phyloP scores from a whole-genome alignment of 768 basidiomycete species.

The Podaxis mareebaensis region DNA sequence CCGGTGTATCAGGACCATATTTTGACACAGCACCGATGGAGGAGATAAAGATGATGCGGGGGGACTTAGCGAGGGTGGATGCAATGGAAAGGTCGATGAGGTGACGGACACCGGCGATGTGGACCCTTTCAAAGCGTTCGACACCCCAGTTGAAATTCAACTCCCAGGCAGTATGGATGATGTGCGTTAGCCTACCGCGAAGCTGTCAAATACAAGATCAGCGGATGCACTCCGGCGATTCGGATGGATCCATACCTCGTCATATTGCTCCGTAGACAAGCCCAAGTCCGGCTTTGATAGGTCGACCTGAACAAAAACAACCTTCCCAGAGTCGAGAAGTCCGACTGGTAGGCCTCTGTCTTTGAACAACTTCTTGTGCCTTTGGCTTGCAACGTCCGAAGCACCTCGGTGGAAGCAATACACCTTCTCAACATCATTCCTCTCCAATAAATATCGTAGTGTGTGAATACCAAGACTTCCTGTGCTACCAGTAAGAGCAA shows the following conservation, averaged over 20 bases:
- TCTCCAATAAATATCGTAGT: constrained; percentile 25
- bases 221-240: background rate
- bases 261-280: background rate
- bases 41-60: constrained; percentile 14
- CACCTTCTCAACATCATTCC: constrained; percentile 19
- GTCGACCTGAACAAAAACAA: constrained; percentile 8
- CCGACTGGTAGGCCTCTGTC: constrained; percentile 1
- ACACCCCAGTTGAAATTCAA: constrained; percentile 19
- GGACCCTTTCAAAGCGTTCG: constrained; percentile 15
- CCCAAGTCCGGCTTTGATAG: constrained; percentile 7
- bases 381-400: background rate
- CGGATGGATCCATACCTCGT: constrained; percentile 5
- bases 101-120: constrained; percentile 14
- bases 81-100: constrained; percentile 13
- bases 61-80: constrained; percentile 1
- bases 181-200: constrained; percentile 12
- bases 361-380: constrained; percentile 10
- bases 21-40: constrained; percentile 15
- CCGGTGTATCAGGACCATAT: background rate
- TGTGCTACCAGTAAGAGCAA: constrained; percentile 35
- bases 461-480: constrained; percentile 32
- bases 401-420: constrained; percentile 28
- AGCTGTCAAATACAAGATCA: background rate
- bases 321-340: background rate
- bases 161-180: constrained; percentile 19